These are phyloP conservation scores for Purshia tridentata DNA, from an alignment of 306 rosid species.

Conservation along the genomic window DNA sequence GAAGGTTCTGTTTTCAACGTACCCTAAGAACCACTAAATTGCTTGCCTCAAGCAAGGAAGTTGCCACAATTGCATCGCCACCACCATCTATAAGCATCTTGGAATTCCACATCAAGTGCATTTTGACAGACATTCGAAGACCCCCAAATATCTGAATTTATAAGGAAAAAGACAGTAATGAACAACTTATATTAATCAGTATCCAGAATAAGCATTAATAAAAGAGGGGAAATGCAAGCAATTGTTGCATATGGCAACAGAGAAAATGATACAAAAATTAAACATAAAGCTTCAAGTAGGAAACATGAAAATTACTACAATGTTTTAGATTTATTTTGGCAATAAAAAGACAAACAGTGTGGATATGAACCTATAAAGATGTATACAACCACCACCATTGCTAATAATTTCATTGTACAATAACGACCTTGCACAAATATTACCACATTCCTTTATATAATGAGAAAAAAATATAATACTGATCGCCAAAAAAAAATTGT, in stretches of 20 bases:
- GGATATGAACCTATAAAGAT: too few relatives aligned
- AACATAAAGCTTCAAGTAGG: too few relatives aligned
- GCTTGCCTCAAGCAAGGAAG: conserved; percentile 90
- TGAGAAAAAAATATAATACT: too few relatives aligned
- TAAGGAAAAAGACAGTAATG: background rate
- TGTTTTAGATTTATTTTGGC: too few relatives aligned
- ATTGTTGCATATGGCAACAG: background rate
- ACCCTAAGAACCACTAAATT: conserved; percentile 95
- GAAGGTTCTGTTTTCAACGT: conserved; percentile 21
- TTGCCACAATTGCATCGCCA: conserved; percentile 67
- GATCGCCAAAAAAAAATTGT: too few relatives aligned
- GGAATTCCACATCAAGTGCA: conserved; percentile 88
- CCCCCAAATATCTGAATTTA: conserved; percentile 82
- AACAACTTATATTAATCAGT: background rate
- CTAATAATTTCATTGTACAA: too few relatives aligned
- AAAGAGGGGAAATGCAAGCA: background rate
- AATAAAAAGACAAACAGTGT: too few relatives aligned
- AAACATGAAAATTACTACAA: too few relatives aligned
- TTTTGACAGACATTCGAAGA: conserved; percentile 94
- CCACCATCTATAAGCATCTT: conserved; percentile 79
- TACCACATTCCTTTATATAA: too few relatives aligned
- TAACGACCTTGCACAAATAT: too few relatives aligned
- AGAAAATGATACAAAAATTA: too few relatives aligned
- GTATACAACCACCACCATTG: too few relatives aligned
- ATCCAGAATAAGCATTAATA: background rate